phyloP scores from a whole-genome alignment of 2,329 filamentous ascomycete species.

The Talaromyces sp. region DNA sequence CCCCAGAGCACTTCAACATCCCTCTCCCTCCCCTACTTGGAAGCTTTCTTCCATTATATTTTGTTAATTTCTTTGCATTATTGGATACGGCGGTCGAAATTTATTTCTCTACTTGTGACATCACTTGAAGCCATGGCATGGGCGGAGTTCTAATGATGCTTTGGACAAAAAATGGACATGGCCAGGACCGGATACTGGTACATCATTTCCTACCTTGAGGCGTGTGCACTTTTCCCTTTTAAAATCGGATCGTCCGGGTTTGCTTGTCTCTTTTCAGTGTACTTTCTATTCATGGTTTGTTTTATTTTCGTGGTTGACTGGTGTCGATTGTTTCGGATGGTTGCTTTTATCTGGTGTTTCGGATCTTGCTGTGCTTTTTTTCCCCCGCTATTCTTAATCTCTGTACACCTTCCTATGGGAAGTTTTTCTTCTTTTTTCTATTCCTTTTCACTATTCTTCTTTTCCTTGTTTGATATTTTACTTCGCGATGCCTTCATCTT shows the following conservation, averaged over 20 bases:
- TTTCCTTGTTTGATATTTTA: conserved; percentile 8
- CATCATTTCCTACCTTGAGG: conserved; percentile 21
- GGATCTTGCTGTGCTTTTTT: not conserved
- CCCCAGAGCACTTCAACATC: not conserved
- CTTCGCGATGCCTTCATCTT: not conserved
- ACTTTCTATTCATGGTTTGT: conserved; percentile 9
- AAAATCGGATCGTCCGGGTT: conserved; percentile 21
- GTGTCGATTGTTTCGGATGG: conserved; percentile 8
- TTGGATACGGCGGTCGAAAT: conserved; percentile 12
- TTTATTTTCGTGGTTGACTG: conserved; percentile 1
- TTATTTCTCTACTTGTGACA: conserved; percentile 18
- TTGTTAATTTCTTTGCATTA: not conserved
- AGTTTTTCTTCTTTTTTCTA: conserved; percentile 7
- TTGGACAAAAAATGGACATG: conserved; percentile 29
- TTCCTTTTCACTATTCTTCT: conserved; percentile 2
- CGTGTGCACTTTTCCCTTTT: conserved; percentile 23
- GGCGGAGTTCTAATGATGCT: conserved; percentile 35
- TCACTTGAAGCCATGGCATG: conserved; percentile 26
- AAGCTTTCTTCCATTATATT: conserved; percentile 1
- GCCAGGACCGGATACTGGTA: conserved; percentile 22
- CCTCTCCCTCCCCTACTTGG: conserved; percentile 6
- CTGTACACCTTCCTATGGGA: conserved; percentile 9
- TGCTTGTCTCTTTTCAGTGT: conserved; percentile 18
- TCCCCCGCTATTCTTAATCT: conserved; percentile 13
- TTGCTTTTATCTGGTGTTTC: conserved; percentile 8